A percentile compares a stretch with the other conserved stretches of the same genome.
Evolutionary conservation across 768 basidiomycete genomes (phyloP).

Genomic region (Suillus sp.): DNA sequence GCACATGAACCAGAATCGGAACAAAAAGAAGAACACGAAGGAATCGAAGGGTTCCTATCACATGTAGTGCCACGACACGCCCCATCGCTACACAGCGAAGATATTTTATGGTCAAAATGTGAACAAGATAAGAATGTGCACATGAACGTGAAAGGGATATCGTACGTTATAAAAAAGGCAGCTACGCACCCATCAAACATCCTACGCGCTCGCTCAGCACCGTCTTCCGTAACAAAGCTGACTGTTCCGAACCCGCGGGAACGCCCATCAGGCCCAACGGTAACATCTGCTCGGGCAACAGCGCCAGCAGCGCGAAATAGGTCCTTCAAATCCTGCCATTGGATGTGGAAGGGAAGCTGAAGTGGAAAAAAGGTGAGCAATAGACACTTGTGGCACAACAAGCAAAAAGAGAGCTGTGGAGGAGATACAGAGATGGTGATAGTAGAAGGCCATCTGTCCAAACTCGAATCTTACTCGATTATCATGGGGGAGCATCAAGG

Average conservation of each 20-base stretch:
- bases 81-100: background rate
- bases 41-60: background rate
- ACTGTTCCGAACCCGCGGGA: slow-evolving; percentile 95
- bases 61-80: background rate
- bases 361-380: slow-evolving; percentile 1
- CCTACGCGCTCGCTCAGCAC: slow-evolving; percentile 80
- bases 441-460: background rate
- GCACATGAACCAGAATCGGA: slow-evolving; percentile 13
- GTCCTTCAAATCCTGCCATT: slow-evolving; percentile 99
- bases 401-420: background rate
- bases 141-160: background rate
- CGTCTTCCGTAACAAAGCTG: slow-evolving; percentile 77
- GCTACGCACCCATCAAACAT: slow-evolving; percentile 87
- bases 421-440: background rate
- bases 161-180: background rate
- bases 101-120: background rate
- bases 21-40: background rate
- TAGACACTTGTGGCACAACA: background rate
- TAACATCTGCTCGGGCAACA: slow-evolving; percentile 89
- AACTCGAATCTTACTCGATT: background rate
- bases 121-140: background rate
- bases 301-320: slow-evolving; percentile 90
- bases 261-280: slow-evolving; percentile 83
- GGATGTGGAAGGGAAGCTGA: slow-evolving; percentile 89
- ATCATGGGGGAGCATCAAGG: slow-evolving; percentile 5